Evolutionary conservation across 805 yeast genomes (phyloP).

Genomic region (Yarrowia bubula): DNA sequence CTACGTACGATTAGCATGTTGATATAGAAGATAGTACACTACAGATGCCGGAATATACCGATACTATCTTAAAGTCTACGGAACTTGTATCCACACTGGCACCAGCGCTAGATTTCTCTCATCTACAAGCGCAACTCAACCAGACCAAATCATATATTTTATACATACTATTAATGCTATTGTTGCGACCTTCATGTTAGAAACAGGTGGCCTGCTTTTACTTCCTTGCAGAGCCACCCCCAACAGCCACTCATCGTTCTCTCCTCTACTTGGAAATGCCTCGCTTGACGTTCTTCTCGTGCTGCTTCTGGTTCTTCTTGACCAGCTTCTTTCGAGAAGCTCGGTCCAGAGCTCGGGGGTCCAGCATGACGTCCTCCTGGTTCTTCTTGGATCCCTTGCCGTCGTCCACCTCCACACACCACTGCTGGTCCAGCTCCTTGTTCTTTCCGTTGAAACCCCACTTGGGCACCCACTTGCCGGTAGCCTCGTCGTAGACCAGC

Average conservation of each 20-base stretch:
- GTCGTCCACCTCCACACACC: conserved; percentile 94
- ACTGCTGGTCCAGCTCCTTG: conserved; percentile 80
- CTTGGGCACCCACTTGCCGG: conserved; percentile 94
- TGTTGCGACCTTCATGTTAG: no score
- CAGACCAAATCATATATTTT: no score
- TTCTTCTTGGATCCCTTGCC: conserved; percentile 46
- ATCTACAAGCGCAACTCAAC: no score
- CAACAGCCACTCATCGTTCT: not conserved
- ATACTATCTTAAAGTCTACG: no score
- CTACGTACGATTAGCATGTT: no score
- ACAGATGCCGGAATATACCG: no score
- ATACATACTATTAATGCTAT: no score
- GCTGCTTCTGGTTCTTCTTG: conserved; percentile 81
- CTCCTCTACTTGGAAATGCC: conserved; percentile 25
- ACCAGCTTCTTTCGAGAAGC: conserved; percentile 79
- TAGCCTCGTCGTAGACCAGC: conserved; percentile 82
- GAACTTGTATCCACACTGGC: no score
- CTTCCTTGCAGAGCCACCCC: no score
- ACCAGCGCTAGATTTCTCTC: no score
- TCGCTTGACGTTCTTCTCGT: conserved; percentile 62
- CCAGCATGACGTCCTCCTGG: conserved; percentile 57
- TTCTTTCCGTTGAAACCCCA: conserved; percentile 98
- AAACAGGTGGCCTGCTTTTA: no score
- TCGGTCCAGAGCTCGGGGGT: conserved; percentile 81
- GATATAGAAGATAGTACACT: no score